Evolutionary conservation across 2,329 filamentous ascomycete genomes (phyloP).

Genomic region (Cladosporium halotolerans): DNA sequence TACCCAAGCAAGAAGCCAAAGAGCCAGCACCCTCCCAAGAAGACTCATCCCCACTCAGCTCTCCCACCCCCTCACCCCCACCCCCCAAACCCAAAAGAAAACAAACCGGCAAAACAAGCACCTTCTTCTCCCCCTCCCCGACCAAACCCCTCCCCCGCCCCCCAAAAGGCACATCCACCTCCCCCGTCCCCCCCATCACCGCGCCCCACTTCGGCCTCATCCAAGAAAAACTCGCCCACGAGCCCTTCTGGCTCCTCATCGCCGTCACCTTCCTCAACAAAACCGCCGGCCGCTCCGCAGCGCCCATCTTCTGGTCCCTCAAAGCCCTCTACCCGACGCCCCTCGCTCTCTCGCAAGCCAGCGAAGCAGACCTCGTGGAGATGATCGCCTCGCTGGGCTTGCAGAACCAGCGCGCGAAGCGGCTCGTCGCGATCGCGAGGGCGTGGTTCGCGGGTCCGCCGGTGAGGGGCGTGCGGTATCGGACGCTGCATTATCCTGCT

Average conservation of each 20-base stretch:
- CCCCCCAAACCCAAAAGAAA: constrained; percentile 3
- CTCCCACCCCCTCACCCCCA: neutral
- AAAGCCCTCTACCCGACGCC: constrained; percentile 64
- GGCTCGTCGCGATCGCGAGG: constrained; percentile 64
- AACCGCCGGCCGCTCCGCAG: constrained; percentile 65
- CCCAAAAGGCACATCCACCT: constrained; percentile 37
- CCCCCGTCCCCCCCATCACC: constrained; percentile 61
- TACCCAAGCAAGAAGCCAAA: neutral
- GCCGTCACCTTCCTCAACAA: constrained; percentile 81
- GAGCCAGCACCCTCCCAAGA: neutral
- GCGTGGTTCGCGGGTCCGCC: constrained; percentile 63
- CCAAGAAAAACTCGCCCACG: constrained; percentile 68
- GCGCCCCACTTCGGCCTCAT: constrained; percentile 66
- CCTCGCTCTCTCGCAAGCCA: constrained; percentile 52
- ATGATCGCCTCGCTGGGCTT: constrained; percentile 68
- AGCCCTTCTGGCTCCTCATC: constrained; percentile 75
- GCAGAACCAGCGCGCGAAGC: constrained; percentile 58
- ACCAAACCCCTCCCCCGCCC: constrained; percentile 19
- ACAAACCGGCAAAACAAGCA: constrained; percentile 23
- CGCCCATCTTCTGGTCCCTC: constrained; percentile 67
- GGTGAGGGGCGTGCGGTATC: constrained; percentile 49
- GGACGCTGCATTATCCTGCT: constrained; percentile 50
- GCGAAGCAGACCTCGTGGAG: constrained; percentile 49
- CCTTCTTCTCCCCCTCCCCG: constrained; percentile 22
- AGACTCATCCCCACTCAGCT: neutral